A percentile compares a stretch with the other conserved stretches of the same genome.
These are phyloP conservation scores for Nemania serpens DNA, from an alignment of 2,329 filamentous ascomycete species.

Conservation along the genomic window DNA sequence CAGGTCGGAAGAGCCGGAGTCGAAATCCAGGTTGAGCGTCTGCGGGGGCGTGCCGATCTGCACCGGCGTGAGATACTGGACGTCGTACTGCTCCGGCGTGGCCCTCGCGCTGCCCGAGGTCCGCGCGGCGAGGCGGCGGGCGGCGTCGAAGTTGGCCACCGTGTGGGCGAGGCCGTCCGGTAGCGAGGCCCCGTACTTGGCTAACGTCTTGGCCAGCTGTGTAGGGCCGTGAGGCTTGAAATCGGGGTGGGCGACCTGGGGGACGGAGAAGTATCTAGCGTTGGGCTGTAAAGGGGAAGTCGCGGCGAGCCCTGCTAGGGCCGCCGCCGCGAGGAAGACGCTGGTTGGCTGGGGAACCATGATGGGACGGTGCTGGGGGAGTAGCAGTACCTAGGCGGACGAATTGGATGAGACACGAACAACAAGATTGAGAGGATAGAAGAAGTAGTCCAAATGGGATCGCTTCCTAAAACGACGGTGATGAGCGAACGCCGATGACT, in stretches of 20 bases:
- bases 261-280: constrained; percentile 32
- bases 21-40: constrained; percentile 40
- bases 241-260: constrained; percentile 34
- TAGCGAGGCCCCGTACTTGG: constrained; percentile 37
- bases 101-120: constrained; percentile 33
- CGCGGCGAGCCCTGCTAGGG: constrained; percentile 31
- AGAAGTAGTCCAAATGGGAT: constrained; percentile 1
- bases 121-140: constrained; percentile 24
- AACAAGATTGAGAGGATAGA: neutral
- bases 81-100: constrained; percentile 34
- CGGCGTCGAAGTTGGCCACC: constrained; percentile 26
- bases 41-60: constrained; percentile 41
- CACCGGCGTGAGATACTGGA: constrained; percentile 40
- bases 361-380: neutral
- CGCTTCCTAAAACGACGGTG: neutral
- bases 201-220: constrained; percentile 35
- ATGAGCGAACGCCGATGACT: neutral
- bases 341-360: constrained; percentile 14
- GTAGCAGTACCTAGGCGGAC: neutral
- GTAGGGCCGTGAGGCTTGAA: constrained; percentile 35
- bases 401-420: neutral
- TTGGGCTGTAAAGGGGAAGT: constrained; percentile 31
- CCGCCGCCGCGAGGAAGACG: constrained; percentile 25
- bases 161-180: constrained; percentile 33
- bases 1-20: constrained; percentile 42